phyloP scores from a whole-genome alignment of 2,329 filamentous ascomycete species.

The Gnomoniopsis sp. region DNA sequence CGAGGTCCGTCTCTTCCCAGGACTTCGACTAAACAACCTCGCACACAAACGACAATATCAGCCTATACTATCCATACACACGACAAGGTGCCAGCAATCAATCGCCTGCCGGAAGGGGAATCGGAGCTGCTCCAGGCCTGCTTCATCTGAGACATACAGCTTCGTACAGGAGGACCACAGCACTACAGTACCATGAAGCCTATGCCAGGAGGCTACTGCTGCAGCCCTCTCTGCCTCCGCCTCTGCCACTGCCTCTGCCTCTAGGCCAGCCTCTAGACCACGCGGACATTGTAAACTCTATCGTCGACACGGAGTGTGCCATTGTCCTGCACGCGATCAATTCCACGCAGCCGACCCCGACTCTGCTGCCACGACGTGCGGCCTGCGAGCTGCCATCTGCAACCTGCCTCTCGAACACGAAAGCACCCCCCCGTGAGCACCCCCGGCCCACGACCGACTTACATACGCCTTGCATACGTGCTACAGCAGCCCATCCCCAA shows the following conservation, averaged over 20 bases:
- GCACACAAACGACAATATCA: background rate
- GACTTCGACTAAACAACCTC: background rate
- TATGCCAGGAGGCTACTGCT: background rate
- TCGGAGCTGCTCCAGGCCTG: slow-evolving; percentile 13
- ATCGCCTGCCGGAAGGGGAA: slow-evolving; percentile 6
- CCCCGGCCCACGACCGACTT: slow-evolving; percentile 13
- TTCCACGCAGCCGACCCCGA: background rate
- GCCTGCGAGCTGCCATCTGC: background rate
- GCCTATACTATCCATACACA: background rate
- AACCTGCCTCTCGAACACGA: background rate
- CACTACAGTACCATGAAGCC: slow-evolving; percentile 2
- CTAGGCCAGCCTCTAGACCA: slow-evolving; percentile 7
- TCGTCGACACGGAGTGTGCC: background rate
- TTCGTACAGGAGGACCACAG: slow-evolving; percentile 8
- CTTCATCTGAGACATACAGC: slow-evolving; percentile 19
- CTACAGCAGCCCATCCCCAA: slow-evolving; percentile 16
- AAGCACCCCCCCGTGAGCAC: background rate
- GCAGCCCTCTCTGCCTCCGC: slow-evolving; percentile 8
- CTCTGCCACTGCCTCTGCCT: no score
- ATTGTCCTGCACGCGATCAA: background rate
- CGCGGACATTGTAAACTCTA: slow-evolving; percentile 1
- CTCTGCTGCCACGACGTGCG: background rate
- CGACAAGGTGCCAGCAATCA: background rate
- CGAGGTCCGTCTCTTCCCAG: background rate
- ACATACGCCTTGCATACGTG: slow-evolving; percentile 19